phyloP scores from a whole-genome alignment of 2,329 filamentous ascomycete genomes.

The Pseudocercospora eumusae region DNA sequence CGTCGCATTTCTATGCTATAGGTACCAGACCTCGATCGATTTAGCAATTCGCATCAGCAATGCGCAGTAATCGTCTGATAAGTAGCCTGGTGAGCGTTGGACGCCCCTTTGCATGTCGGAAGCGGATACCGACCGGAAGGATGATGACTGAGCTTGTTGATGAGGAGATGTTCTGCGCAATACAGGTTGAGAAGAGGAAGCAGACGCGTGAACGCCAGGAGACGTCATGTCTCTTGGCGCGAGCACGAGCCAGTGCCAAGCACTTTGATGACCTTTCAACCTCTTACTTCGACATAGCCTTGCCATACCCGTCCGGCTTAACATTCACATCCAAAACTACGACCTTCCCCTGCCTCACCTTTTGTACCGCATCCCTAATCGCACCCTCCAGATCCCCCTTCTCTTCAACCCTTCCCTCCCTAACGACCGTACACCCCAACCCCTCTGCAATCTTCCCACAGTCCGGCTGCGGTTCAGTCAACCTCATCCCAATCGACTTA shows the following conservation, averaged over 20 bases:
- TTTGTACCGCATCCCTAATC: slow-evolving; percentile 16
- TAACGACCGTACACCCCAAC: slow-evolving; percentile 20
- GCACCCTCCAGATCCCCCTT: slow-evolving; percentile 13
- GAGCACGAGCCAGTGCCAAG: background rate
- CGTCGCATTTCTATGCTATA: background rate
- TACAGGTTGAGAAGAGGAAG: background rate
- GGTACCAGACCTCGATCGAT: background rate
- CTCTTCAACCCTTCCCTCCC: slow-evolving; percentile 13
- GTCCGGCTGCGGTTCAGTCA: slow-evolving; percentile 24
- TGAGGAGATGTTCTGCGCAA: too few relatives aligned
- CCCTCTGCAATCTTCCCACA: slow-evolving; percentile 24
- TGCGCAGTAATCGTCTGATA: background rate
- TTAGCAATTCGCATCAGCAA: background rate
- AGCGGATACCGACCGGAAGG: background rate
- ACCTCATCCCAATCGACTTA: slow-evolving; percentile 26
- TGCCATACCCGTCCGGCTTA: slow-evolving; percentile 22
- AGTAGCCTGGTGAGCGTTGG: background rate
- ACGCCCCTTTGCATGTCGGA: background rate
- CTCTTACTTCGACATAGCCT: slow-evolving; percentile 19
- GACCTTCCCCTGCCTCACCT: slow-evolving; percentile 13
- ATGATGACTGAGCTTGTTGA: too few relatives aligned
- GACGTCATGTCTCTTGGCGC: background rate
- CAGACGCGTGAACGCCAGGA: background rate
- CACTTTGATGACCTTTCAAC: background rate
- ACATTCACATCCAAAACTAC: slow-evolving; percentile 27